Base-by-base conservation (phyloP, 495 filamentous ascomycete species). In the Neurospora tetrasperma region DNA sequence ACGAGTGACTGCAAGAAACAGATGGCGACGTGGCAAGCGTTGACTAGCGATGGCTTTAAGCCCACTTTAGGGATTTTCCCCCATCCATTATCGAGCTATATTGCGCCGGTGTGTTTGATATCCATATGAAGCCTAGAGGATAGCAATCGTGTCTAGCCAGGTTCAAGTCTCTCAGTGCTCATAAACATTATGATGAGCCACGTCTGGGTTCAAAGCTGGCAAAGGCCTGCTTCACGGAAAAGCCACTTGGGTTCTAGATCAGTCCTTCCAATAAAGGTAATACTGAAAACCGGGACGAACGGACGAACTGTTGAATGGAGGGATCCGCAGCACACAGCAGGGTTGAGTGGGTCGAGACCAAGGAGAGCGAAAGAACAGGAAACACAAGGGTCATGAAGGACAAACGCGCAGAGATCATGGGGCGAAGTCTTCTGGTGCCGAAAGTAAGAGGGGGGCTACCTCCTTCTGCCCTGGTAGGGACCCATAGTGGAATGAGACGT, bases 21-120 rank as follows among this genome's bases (percentile, higher is more conserved):
- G 46, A 38, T 41, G 71, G 75, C 72, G 73, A 80, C 79, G 79
- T 80, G 79, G 79, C 79, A 42, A 73, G 44, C 68, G 71, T 72
- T 79, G 75, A 80, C 70, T 80, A 78, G 79, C 69, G 43, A n/a
- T 41, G 31, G 70, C 41, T 40, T 42, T 42, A 44, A 70, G 74
- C 70, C 75, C 72, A 72, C 74, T 59, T 68, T 72, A 66, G 54
- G 54, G 54, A 42, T 43, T 44, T 20, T n/a, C 70, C 66, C 66
- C 59, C 69, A 39, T 72, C 71, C 70, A 71, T 62, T 68, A 40
- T 42, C 66, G 75, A 71, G 69, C 69, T 23, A 72, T 44, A 76
- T 72, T 73, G 71, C 71, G 70, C 70, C 73, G 73, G 75, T 72
- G 44, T 71, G 59, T 66, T 71, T 42, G 42, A 44, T 46, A 66